Base-by-base conservation (phyloP, 1,284 basidiomycete genomes). In the Moesziomyces parantarcticus region DNA sequence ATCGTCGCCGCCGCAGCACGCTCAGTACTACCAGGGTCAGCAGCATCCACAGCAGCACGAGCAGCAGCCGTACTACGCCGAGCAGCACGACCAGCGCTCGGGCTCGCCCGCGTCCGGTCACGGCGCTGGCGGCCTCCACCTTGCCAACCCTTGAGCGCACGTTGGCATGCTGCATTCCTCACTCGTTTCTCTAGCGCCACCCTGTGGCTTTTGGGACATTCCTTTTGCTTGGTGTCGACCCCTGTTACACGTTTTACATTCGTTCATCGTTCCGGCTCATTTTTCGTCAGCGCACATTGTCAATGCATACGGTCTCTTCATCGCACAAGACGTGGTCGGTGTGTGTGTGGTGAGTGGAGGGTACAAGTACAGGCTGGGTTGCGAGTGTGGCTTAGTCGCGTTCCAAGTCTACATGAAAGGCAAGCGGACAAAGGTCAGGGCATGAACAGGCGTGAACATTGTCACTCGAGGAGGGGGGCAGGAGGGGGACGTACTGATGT, bases 401-500 rank as follows among this genome's bases (percentile, higher is more conserved):
- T 58, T 75, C 72, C 42, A 75, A 55, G 44, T 75, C 72, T 75
- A n/a, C n/a, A n/a, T n/a, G n/a, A n/a, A n/a, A n/a, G n/a, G n/a
- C n/a, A n/a, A n/a, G n/a, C n/a, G n/a, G n/a, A n/a, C n/a, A n/a
- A n/a, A n/a, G n/a, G n/a, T n/a, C n/a, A n/a, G n/a, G n/a, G n/a
- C n/a, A n/a, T n/a, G n/a, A n/a, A n/a, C n/a, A n/a, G 62, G 29
- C 2, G 29, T 29, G 29, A 29, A 10, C 29, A 10, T 29, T 26
- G 25, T 26, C 5, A n/a, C 5, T 26, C 25, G 25, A 5, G 25
- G 5, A 26, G 4, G 25, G 8, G 23, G 14, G 45, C n/a, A n/a
- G 39, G 23, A 26, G 40, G 23, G 16, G 14, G 13, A 75, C 76
- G 45, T 44, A 82, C 80, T 97, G 85, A 97, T 97, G 57, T 94